These are phyloP conservation scores for Mycosarcoma mackinlayi DNA, from an alignment of 1,284 basidiomycete species.

Conservation along the genomic window DNA sequence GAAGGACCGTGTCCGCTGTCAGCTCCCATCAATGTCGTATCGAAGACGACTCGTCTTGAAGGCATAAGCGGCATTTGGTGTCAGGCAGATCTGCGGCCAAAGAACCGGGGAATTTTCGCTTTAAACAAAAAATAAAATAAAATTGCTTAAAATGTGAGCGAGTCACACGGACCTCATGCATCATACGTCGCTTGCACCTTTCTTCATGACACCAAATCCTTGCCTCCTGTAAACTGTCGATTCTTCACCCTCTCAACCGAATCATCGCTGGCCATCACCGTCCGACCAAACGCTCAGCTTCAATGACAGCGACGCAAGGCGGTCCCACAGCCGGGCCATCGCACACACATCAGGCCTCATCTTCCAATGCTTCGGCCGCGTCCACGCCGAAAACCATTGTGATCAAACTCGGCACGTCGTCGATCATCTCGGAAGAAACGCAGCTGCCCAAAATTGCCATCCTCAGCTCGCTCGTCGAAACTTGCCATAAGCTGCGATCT, in stretches of 20 bases:
- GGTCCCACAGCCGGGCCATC: constrained; percentile 5
- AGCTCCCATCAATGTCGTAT: too few species aligned
- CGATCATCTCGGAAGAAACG: constrained; percentile 61
- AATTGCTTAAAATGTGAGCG: background rate
- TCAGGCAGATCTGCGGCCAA: constrained; percentile 2
- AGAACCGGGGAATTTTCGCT: constrained; percentile 25
- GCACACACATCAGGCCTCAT: background rate
- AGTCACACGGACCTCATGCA: constrained; percentile 32
- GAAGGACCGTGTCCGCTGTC: too few species aligned
- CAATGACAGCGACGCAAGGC: constrained; percentile 17
- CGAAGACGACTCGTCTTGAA: background rate
- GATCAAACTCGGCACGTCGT: constrained; percentile 67
- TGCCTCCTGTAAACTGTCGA: background rate
- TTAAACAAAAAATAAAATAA: background rate
- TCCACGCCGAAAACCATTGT: constrained; percentile 61
- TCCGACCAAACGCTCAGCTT: background rate
- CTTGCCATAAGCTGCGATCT: constrained; percentile 80
- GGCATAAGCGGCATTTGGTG: background rate
- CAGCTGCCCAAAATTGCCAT: constrained; percentile 81
- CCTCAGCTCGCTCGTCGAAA: constrained; percentile 90
- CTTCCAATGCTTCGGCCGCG: background rate
- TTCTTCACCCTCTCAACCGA: too few species aligned
- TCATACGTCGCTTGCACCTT: constrained; percentile 1
- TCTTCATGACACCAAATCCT: constrained; percentile 18
- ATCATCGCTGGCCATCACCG: too few species aligned